Conservation (phyloP, 306 rosid genomes). For the Comarum palustre region DNA sequence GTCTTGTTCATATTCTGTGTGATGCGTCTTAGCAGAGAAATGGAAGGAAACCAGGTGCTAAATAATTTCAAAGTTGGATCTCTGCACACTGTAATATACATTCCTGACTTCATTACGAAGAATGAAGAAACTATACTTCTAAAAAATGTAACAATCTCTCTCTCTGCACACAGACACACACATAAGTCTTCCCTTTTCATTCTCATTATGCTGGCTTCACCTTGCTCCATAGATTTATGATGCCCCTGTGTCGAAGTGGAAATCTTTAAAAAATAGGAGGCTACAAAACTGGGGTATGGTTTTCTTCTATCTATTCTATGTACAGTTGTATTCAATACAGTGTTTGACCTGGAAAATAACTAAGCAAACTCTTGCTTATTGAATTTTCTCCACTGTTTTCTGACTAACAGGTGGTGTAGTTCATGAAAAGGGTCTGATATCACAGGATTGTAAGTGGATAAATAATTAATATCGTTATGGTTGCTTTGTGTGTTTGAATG, state of each 20-base stretch:
- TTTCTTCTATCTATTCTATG: not conserved
- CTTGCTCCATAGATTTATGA: slow-evolving; percentile 53
- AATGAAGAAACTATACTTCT: slow-evolving; percentile 49
- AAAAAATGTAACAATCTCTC: slow-evolving; percentile 40
- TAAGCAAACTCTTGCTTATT: slow-evolving; percentile 19
- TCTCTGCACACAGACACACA: not conserved
- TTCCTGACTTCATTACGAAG: slow-evolving; percentile 62
- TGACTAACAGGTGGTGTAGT: slow-evolving; percentile 72
- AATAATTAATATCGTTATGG: not conserved
- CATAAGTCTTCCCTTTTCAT: not conserved
- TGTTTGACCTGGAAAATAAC: not conserved
- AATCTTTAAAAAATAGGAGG: slow-evolving; percentile 75
- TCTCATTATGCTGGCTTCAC: slow-evolving; percentile 10
- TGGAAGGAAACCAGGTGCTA: slow-evolving; percentile 43
- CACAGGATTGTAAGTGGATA: slow-evolving; percentile 69
- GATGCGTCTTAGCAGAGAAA: slow-evolving; percentile 15
- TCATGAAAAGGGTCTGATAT: slow-evolving; percentile 87
- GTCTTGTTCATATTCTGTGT: not conserved
- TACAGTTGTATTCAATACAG: not conserved
- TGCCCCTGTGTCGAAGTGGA: slow-evolving; percentile 76
- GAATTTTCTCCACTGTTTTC: slow-evolving; percentile 19
- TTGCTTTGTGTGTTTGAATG: not conserved
- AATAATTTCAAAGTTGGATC: slow-evolving; percentile 53
- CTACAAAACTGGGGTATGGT: slow-evolving; percentile 85
- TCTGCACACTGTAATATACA: slow-evolving; percentile 54